phyloP scores from a whole-genome alignment of 2,329 filamentous ascomycete species.

The Pseudogymnoascus sp. region DNA sequence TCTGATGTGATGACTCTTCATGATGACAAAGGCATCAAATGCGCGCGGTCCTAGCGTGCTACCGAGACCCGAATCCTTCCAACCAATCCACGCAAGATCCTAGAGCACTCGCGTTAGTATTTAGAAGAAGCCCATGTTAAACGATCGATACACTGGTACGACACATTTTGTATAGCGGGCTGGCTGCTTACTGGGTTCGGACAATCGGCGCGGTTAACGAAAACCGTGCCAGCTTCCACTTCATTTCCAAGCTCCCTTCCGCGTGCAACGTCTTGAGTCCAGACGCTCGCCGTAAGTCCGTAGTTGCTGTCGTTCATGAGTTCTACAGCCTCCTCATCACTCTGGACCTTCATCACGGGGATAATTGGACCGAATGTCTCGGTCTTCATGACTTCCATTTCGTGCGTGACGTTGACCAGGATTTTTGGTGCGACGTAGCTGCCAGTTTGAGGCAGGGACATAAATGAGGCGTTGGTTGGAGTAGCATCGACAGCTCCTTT shows the following conservation, averaged over 20 bases:
- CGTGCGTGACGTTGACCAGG: constrained; percentile 46
- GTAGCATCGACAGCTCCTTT: constrained; percentile 37
- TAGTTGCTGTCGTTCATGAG: constrained; percentile 45
- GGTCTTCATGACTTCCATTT: constrained; percentile 46
- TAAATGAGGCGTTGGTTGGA: neutral
- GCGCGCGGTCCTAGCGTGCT: constrained; percentile 83
- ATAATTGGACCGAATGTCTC: constrained; percentile 57
- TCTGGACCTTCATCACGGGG: constrained; percentile 50
- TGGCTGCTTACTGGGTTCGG: constrained; percentile 56
- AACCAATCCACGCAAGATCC: constrained; percentile 91
- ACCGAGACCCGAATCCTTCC: constrained; percentile 94
- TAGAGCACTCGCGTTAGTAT: neutral
- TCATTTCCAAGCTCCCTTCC: constrained; percentile 44
- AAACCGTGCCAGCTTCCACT: constrained; percentile 50
- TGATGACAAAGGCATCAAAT: constrained; percentile 90
- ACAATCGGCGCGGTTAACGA: constrained; percentile 73
- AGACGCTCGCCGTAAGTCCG: constrained; percentile 50
- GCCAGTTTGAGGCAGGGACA: constrained; percentile 49
- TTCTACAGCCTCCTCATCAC: constrained; percentile 50
- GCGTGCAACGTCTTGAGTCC: constrained; percentile 42
- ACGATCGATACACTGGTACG: neutral
- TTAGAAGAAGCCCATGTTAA: neutral
- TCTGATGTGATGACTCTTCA: constrained; percentile 94
- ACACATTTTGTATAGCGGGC: neutral
- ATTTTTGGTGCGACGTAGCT: constrained; percentile 52